These are phyloP conservation scores for Planoprotostelium fungivorum DNA, from an alignment of 78 protist genomes.

Conservation along the genomic window DNA sequence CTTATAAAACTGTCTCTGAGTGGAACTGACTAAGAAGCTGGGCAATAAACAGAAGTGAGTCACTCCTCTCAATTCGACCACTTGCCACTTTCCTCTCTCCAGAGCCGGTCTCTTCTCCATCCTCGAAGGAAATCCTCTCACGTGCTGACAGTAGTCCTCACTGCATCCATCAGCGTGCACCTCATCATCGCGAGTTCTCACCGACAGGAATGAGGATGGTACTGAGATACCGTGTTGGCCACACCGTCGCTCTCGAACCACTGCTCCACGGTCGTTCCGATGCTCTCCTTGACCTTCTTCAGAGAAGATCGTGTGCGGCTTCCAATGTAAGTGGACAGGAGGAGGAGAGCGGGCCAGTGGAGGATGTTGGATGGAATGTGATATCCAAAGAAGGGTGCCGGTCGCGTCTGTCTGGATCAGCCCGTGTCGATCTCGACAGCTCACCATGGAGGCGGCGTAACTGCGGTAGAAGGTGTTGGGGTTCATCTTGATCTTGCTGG, in stretches of 20 bases:
- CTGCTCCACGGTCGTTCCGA: background rate
- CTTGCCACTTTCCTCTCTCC: background rate
- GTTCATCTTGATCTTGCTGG: background rate
- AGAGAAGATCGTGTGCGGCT: background rate
- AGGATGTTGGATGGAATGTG: background rate
- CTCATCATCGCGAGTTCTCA: background rate
- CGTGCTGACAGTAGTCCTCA: background rate
- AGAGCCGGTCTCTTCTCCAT: background rate
- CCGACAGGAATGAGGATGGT: background rate
- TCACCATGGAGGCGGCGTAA: background rate
- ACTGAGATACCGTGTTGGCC: background rate
- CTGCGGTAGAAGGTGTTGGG: background rate
- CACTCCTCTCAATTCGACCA: background rate
- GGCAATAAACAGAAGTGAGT: background rate
- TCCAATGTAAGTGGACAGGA: background rate
- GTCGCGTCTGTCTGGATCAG: background rate
- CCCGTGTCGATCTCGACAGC: background rate
- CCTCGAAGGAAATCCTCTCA: background rate
- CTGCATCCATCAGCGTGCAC: background rate
- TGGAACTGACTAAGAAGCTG: background rate
- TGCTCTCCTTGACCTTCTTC: background rate
- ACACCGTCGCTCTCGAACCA: background rate
- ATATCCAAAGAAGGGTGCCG: background rate
- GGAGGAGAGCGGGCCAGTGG: background rate
- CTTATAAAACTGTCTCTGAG: background rate